Base-by-base conservation (phyloP, 2,329 filamentous ascomycete genomes). In the Fusarium verrucosum region DNA sequence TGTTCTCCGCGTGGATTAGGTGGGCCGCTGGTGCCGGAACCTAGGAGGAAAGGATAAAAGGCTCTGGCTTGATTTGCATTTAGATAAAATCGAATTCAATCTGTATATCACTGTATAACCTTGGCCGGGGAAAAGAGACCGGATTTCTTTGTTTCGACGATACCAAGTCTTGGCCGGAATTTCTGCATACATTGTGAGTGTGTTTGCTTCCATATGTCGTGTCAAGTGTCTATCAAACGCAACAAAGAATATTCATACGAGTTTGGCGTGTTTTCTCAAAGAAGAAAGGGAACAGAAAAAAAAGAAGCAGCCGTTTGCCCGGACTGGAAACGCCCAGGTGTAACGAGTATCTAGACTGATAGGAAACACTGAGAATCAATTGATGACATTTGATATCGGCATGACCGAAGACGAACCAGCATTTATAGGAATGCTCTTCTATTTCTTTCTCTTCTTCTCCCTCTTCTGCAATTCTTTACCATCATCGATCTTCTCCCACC, bases 1-100 rank as follows among this genome's bases (percentile, higher is more conserved):
- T 68, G 84, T 88, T 46, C 82, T 94, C 63, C 85, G 91, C 62
- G 85, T 92, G 59, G 91, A 94, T 72, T 94, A 87, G 74, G 75
- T 61, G 43, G 25, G 33, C 47, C 8, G 26, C 38, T 25, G 38
- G 37, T 43, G 53, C 33, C 38, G 55, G 41, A 53, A 64, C 55
- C 51, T 49, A 46, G 44, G 42, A 55, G 47, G 59, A 63, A 53
- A 52, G 69, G 55, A 68, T 64, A 70, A 62, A 66, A 50, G 43
- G 52, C 50, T 60, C 35, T 62, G 49, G 55, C 46, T 41, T 64
- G 62, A 60, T 62, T 70, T 59, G 44, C 49, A 70, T 68, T 58
- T 74, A 77, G 72, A 76, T 68, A 76, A 74, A 75, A 75, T 70
- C 66, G 62, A 59, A 70, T 71, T 69, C 70, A 70, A 70, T 68